Percentiles rank a stretch among this genome's conserved stretches.
These are phyloP conservation scores for Metschnikowia anglica DNA, from an alignment of 805 yeast species.

Conservation along the genomic window DNA sequence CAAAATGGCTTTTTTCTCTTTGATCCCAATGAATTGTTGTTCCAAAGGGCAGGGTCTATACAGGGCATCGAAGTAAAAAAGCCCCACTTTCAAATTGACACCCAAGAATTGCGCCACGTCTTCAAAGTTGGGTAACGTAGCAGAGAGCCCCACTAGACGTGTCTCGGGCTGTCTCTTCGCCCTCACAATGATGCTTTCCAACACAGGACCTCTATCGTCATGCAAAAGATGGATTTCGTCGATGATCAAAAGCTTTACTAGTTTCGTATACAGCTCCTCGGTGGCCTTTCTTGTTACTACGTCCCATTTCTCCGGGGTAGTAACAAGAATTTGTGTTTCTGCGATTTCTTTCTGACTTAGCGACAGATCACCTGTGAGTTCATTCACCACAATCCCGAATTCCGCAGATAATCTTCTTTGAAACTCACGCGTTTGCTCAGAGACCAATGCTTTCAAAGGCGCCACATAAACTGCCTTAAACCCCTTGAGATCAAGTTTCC, in stretches of 20 bases:
- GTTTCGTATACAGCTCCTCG: constrained; percentile 60
- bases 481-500: constrained; percentile 50
- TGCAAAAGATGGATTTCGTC: constrained; percentile 93
- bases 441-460: constrained; percentile 91
- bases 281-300: constrained; percentile 81
- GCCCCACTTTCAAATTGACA: constrained; percentile 55
- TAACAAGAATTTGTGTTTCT: constrained; percentile 79
- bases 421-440: constrained; percentile 89
- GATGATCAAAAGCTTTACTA: constrained; percentile 70
- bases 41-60: constrained; percentile 91
- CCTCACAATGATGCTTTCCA: constrained; percentile 85
- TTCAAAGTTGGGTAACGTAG: constrained; percentile 83
- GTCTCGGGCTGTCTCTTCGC: constrained; percentile 45
- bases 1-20: constrained; percentile 77
- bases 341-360: constrained; percentile 72
- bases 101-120: constrained; percentile 83
- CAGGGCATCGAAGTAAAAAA: constrained; percentile 79
- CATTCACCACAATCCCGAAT: constrained; percentile 72
- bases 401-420: constrained; percentile 58
- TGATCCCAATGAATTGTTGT: constrained; percentile 85
- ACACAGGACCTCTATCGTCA: constrained; percentile 92
- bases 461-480: constrained; percentile 88
- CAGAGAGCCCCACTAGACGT: constrained; percentile 83
- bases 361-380: constrained; percentile 86
- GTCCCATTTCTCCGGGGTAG: constrained; percentile 99